These are phyloP conservation scores for Penicillium nordicum DNA, from an alignment of 2,329 filamentous ascomycete species.

Conservation along the genomic window DNA sequence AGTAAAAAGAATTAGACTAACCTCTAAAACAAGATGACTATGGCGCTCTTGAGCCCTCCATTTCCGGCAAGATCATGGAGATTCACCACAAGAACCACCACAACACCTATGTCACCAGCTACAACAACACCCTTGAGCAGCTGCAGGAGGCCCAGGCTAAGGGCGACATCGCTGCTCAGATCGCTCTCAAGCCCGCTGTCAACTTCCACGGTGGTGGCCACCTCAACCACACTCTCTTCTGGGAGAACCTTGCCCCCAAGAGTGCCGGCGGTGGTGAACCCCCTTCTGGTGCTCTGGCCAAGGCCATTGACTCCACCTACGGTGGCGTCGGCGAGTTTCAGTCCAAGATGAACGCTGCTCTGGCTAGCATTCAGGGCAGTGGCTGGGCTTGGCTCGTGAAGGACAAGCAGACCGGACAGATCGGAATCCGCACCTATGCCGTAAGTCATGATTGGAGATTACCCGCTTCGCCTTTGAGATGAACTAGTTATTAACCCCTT, in stretches of 20 bases:
- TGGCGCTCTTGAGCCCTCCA: constrained; percentile 78
- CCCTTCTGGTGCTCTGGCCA: constrained; percentile 55
- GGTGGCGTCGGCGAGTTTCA: constrained; percentile 59
- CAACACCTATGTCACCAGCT: constrained; percentile 86
- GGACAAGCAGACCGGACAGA: constrained; percentile 57
- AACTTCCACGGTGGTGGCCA: constrained; percentile 65
- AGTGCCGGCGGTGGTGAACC: constrained; percentile 61
- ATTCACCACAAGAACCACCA: constrained; percentile 93
- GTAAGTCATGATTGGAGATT: constrained; percentile 32
- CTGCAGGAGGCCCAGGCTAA: constrained; percentile 57
- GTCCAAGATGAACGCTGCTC: constrained; percentile 61
- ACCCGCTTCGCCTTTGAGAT: neutral
- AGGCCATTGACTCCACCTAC: constrained; percentile 58
- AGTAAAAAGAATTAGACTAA: neutral
- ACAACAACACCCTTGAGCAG: constrained; percentile 76
- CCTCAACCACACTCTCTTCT: constrained; percentile 63
- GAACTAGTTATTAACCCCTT: constrained; percentile 5
- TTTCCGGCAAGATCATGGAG: constrained; percentile 94
- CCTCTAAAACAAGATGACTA: constrained; percentile 71
- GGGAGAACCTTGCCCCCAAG: constrained; percentile 65
- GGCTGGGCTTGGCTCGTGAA: constrained; percentile 64
- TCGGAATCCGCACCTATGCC: constrained; percentile 62
- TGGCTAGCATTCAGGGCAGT: constrained; percentile 63
- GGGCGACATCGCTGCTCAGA: constrained; percentile 55
- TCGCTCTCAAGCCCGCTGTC: constrained; percentile 58